Base-by-base conservation (phyloP, 2,329 filamentous ascomycete genomes). In the Dothiorella sarmentorum region DNA sequence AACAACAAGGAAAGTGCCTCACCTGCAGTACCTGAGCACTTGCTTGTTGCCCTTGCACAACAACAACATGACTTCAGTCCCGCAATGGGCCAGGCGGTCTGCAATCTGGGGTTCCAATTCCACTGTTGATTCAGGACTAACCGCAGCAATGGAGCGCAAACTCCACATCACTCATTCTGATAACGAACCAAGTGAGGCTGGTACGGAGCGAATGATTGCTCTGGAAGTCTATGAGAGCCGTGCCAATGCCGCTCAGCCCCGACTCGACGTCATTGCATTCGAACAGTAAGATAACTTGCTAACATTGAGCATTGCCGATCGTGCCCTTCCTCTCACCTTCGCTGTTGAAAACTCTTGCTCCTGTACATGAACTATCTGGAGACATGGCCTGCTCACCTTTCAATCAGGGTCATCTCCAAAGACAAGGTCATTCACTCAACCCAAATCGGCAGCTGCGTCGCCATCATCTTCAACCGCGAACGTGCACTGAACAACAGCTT, bases 271-370 rank as follows among this genome's bases (percentile, higher is more conserved):
- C 7, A 22, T 13, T 13, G 49, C 49, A 5, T 13, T 40, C 24
- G 49, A 40, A 29, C 49, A 53, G 49, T 53, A 53, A 53, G 49
- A 40, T 27, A 11, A 37, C 31, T 52, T 3, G 15, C 35, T 53
- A 26, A 35, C 22, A 15, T n/a, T n/a, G 47, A 20, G 18, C 22
- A 18, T 51, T n/a, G 4, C 20, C 7, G 7, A n/a, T 9, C 2
- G 27, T 20, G 27, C 10, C 11, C 29, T 11, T 2, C 24, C 22
- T 45, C n/a, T 17, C 4, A 37, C 15, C 13, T 4, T 6, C 15
- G n/a, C 35, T 7, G 4, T n/a, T 5, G 7, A 7, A 37, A 17
- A n/a, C 35, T 4, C 15, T n/a, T 37, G 35, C 4, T 17, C 4
- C 17, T n/a, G 35, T 7, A 7, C 35, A 17, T 37, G 13, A 13